Evolutionary conservation across 2,329 filamentous ascomycete species (phyloP), one percentile per base, ranked within the genome.

Genomic region (Diaporthe caulivora): DNA sequence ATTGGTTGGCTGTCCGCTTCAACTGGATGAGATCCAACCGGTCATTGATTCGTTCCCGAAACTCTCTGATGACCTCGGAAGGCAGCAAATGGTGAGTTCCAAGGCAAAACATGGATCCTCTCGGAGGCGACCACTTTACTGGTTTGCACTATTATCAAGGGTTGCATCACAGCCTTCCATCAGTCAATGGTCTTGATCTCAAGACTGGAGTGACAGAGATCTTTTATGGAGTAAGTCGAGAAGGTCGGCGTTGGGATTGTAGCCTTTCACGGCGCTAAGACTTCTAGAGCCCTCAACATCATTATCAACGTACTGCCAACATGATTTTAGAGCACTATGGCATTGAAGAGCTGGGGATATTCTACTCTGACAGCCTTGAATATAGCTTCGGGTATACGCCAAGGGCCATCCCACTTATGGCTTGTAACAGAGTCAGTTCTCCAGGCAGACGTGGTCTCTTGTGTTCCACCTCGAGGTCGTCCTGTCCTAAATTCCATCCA

Each of bases 271-370:
- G 62, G 62, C 17, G 29, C 26, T 29, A 65, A 24, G 44, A 29
- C 62, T 11, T 40, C 65, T 10, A 69, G 49, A 31, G 31, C 51
- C 34, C 55, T 69, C 65, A 55, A 69, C 65, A 69, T 69, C 65
- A 21, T 69, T 10, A 55, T 51, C 13, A 37, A 69, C 44, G 65
- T 51, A 17, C 37, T 69, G 15, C 51, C 18, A 42, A 69, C 65
- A 69, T 69, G 64, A 40, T 26, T 9, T 37, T 3, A 8, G 34
- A 68, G 26, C n/a, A 13, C 6, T 42, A 68, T 42, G 42, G 13
- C 42, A 17, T 15, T 1, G 15, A n/a, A 13, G 49, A 42, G 9
- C 10, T 17, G 17, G 65, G 65, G 3, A 26, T 69, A 13, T 44
- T 55, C 51, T 44, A 42, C 37, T 69, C 65, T 18, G 37, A 55